Evolutionary conservation across 768 basidiomycete species (phyloP).

Genomic region (Hygrophorus russula): DNA sequence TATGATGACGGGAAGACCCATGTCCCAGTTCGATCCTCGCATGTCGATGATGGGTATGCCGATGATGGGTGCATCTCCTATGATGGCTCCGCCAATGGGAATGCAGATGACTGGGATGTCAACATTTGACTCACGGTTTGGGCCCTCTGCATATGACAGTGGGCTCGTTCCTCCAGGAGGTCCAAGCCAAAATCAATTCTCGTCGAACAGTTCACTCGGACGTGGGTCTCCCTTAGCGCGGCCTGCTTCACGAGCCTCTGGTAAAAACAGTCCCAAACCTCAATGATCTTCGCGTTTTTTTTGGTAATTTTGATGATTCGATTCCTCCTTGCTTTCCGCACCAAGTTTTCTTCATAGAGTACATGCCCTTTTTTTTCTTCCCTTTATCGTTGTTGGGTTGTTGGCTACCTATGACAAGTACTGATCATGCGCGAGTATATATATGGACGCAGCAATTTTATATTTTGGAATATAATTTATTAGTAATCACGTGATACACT

Average conservation of each 20-base stretch:
- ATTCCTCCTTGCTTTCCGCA: not conserved
- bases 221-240: constrained; percentile 43
- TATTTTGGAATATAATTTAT: not conserved
- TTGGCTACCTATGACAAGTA: not conserved
- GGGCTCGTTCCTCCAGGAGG: constrained; percentile 29
- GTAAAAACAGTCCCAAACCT: constrained; percentile 27
- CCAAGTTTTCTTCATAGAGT: no score
- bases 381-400: not conserved
- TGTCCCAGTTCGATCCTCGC: constrained; percentile 49
- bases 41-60: constrained; percentile 79
- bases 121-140: constrained; percentile 46
- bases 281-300: constrained; percentile 9
- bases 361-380: constrained; percentile 5
- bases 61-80: constrained; percentile 33
- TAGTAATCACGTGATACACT: not conserved
- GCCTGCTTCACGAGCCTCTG: constrained; percentile 14
- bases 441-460: not conserved
- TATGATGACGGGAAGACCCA: constrained; percentile 35
- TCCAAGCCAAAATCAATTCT: constrained; percentile 17
- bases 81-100: constrained; percentile 41
- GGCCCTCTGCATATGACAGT: constrained; percentile 23
- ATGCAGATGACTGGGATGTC: constrained; percentile 59
- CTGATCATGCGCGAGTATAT: not conserved
- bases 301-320: no score
- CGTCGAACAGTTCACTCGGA: constrained; percentile 42